phyloP scores from a whole-genome alignment of 2,329 filamentous ascomycete species.

The Aureobasidium uvarum region DNA sequence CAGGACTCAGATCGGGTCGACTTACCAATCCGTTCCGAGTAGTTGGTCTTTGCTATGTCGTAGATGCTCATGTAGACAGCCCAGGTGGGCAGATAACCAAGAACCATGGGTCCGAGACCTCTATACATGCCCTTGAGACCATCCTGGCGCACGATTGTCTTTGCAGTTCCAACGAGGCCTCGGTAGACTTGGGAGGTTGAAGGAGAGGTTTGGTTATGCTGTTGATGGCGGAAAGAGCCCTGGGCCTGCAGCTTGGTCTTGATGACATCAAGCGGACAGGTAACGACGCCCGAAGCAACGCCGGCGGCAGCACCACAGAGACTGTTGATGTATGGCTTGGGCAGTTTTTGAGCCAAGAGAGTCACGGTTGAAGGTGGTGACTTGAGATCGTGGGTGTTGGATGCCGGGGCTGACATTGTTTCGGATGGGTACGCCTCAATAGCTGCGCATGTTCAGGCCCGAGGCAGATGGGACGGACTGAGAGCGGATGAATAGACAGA shows the following conservation, averaged over 20 bases:
- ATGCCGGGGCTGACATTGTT: constrained; percentile 27
- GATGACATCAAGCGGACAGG: constrained; percentile 96
- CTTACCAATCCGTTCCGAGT: constrained; percentile 61
- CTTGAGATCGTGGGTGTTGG: constrained; percentile 36
- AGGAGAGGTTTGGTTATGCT: constrained; percentile 37
- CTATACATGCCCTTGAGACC: constrained; percentile 88
- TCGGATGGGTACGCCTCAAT: constrained; percentile 6
- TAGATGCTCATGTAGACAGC: constrained; percentile 98
- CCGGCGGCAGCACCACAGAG: constrained; percentile 85
- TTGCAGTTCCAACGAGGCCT: constrained; percentile 82
- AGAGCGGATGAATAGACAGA: neutral
- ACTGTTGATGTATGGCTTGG: constrained; percentile 67
- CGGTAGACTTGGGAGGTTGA: constrained; percentile 65
- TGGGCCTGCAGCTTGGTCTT: constrained; percentile 98
- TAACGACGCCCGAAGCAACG: constrained; percentile 89
- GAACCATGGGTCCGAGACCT: constrained; percentile 86
- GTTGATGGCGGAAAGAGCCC: constrained; percentile 66
- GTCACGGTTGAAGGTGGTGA: constrained; percentile 11
- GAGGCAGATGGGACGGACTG: constrained; percentile 10
- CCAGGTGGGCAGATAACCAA: constrained; percentile 97
- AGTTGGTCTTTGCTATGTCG: constrained; percentile 76
- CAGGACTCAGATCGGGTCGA: neutral
- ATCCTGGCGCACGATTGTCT: constrained; percentile 82
- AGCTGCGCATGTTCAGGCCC: constrained; percentile 23
- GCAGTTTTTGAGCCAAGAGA: constrained; percentile 45